Percentiles rank a stretch among this genome's conserved stretches.
phyloP scores from a whole-genome alignment of 176 grass and related monocot genomes.

The Otatea glauca region DNA sequence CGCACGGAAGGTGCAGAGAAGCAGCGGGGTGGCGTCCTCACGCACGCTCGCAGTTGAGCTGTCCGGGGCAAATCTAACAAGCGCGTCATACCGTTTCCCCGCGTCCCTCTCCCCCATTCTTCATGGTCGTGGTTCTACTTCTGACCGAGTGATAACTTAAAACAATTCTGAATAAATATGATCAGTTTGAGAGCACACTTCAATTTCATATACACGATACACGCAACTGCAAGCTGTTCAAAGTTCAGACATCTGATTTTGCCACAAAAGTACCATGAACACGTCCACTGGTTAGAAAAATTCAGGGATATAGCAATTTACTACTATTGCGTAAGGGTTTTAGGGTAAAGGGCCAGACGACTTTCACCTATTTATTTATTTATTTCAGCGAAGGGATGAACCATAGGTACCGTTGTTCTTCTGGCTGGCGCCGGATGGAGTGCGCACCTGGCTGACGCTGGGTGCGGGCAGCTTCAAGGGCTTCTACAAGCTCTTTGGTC shows the following conservation, averaged over 20 bases:
- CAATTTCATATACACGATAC: slow-evolving; percentile 7
- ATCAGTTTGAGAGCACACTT: background rate
- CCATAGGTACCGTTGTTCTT: slow-evolving; percentile 24
- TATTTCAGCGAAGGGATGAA: slow-evolving; percentile 53
- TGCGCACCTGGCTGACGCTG: background rate
- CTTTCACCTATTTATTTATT: background rate
- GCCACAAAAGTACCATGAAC: background rate
- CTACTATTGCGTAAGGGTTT: slow-evolving; percentile 4
- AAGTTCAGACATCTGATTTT: slow-evolving; percentile 3
- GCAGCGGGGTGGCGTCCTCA: background rate
- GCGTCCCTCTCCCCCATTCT: background rate
- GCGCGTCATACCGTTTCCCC: background rate
- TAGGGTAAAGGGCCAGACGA: background rate
- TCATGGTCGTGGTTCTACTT: background rate
- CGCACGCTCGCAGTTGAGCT: background rate
- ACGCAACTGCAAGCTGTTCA: background rate
- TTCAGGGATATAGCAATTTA: background rate
- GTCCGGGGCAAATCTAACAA: background rate
- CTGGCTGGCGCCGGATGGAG: background rate
- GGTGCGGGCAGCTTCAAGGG: background rate
- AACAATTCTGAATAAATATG: background rate
- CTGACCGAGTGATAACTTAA: background rate
- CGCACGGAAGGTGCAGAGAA: background rate
- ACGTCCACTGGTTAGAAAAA: background rate
- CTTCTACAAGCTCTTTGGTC: slow-evolving; percentile 52